Evolutionary conservation across 345 rosid genomes (phyloP).

Genomic region (Pseudoturritis turrita): DNA sequence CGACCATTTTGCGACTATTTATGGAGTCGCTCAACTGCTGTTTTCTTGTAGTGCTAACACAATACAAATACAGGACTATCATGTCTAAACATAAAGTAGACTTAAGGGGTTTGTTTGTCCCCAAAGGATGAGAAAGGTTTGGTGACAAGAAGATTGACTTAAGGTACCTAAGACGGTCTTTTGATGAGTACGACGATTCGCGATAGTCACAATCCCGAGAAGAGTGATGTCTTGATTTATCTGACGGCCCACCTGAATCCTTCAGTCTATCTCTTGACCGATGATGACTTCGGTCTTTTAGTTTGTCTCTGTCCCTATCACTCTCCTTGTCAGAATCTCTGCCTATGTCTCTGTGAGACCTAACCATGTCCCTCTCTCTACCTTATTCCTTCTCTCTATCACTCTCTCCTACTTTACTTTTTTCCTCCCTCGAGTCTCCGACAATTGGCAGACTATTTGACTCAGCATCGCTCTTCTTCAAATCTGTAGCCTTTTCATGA

Average conservation of each 20-base stretch:
- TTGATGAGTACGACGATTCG: not conserved
- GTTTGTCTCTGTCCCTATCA: slow-evolving; percentile 63
- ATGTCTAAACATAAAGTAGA: not conserved
- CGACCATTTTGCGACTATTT: no score
- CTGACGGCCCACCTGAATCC: slow-evolving; percentile 67
- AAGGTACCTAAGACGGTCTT: slow-evolving; percentile 26
- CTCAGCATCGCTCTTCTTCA: slow-evolving; percentile 63
- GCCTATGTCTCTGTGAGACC: slow-evolving; percentile 67
- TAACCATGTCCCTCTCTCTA: slow-evolving; percentile 54
- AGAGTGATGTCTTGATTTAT: slow-evolving; percentile 70
- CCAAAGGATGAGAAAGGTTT: not conserved
- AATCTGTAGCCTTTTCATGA: slow-evolving; percentile 51
- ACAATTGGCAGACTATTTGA: slow-evolving; percentile 37
- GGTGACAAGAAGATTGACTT: not conserved
- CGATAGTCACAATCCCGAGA: slow-evolving; percentile 51
- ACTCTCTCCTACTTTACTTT: slow-evolving; percentile 42
- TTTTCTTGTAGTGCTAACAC: no score
- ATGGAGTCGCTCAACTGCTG: no score
- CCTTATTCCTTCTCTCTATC: slow-evolving; percentile 58
- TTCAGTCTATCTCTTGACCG: slow-evolving; percentile 68
- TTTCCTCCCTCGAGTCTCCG: slow-evolving; percentile 51
- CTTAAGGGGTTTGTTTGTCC: not conserved
- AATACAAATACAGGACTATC: not conserved
- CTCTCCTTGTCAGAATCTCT: slow-evolving; percentile 80
- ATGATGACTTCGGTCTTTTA: slow-evolving; percentile 61